Evolutionary conservation across 192 early-diverging fungal species (phyloP), one percentile per base, ranked within the genome.

Genomic region (Coemansia sp.): DNA sequence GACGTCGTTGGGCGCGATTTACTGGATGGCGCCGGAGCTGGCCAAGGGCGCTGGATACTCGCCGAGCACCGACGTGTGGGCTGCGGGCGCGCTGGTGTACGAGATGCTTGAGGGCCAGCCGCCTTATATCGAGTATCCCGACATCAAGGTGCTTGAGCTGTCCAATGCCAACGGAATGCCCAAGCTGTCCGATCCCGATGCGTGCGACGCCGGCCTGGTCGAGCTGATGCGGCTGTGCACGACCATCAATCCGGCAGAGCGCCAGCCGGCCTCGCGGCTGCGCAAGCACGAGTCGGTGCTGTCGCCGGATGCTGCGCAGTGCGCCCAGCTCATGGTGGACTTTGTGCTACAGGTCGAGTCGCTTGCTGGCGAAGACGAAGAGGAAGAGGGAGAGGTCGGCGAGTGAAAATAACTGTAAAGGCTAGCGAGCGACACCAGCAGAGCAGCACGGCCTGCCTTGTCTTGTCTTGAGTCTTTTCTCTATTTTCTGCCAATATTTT

Each of bases 11-110:
- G 82, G 82, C 0, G 73, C 82, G 7, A 68, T 79, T 56, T 83
- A 79, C 65, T 83, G 82, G 82, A 72, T 83, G 76, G 73, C 82
- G 27, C 82, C 82, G 5, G 82, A 83, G 64, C 62, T 79, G 69
- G 61, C 72, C 46, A 67, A 70, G 53, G 76, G 82, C 28, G 62
- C 69, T n/a, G 73, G 73, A 1, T 79, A 79, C 65, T 72, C 67
- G 42, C 59, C 65, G 7, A 68, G 58, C 39, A 71, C 67, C 1
- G 82, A 83, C 19, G 77, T 79, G 64, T 83, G 82, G 82, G 77
- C 77, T 8, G 69, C 71, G 1, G 82, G 82, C 20, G 68, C 74
- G 16, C 61, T 80, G 46, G 22, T 73, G 20, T 75, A 73, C 52
- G 82, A 83, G 68, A 78, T 83, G 82, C 60, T 79, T 27, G 73